Evolutionary conservation across 2,329 filamentous ascomycete species (phyloP).

Genomic region (Talaromyces sp.): DNA sequence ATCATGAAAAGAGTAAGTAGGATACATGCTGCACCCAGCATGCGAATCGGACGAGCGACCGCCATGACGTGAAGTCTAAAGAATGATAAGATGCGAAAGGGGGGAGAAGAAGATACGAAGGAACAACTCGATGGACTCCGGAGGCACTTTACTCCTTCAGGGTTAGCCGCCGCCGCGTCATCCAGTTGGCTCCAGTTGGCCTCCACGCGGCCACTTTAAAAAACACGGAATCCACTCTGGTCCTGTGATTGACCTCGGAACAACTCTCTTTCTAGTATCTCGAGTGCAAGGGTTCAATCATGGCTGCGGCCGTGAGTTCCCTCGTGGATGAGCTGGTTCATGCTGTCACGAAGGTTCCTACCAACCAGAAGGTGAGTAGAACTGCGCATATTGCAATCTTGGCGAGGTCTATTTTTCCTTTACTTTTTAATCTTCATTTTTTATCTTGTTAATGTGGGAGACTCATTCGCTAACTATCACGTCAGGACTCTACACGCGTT

Average conservation of each 20-base stretch:
- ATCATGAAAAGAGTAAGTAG: conserved; percentile 78
- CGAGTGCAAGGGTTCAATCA: conserved; percentile 38
- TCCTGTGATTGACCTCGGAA: not conserved
- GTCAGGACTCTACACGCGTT: conserved; percentile 33
- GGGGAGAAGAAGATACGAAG: conserved; percentile 22
- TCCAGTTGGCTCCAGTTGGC: conserved; percentile 10
- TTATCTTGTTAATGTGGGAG: not conserved
- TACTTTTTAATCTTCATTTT: too few species aligned
- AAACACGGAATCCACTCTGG: not conserved
- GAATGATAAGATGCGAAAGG: conserved; percentile 18
- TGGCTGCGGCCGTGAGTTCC: conserved; percentile 69
- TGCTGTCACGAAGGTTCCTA: conserved; percentile 59
- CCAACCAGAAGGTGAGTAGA: conserved; percentile 49
- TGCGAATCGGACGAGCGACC: conserved; percentile 80
- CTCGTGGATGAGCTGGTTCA: conserved; percentile 73
- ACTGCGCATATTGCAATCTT: too few species aligned
- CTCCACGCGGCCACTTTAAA: not conserved
- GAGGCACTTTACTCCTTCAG: conserved; percentile 24
- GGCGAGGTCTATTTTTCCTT: too few species aligned
- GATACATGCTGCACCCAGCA: conserved; percentile 71
- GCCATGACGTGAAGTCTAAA: conserved; percentile 63
- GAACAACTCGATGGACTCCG: not conserved
- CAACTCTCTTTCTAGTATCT: not conserved
- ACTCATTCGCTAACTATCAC: conserved; percentile 11
- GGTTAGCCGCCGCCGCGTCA: conserved; percentile 27